phyloP scores from a whole-genome alignment of 129 eudicot species.

The Tanacetum coccineum region DNA sequence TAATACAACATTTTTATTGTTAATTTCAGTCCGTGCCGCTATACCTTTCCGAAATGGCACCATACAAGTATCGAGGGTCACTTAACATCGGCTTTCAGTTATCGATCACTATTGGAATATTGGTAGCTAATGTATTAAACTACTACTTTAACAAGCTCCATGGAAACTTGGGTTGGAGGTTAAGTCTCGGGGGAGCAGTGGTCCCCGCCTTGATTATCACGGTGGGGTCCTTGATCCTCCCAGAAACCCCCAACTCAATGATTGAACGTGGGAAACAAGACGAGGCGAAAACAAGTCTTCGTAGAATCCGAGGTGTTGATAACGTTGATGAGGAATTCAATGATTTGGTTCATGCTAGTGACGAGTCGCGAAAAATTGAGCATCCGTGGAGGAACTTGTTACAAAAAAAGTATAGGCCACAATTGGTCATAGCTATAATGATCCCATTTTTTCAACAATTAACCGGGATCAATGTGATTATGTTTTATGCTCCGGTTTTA shows the following conservation, averaged over 20 bases:
- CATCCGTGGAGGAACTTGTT: slow-evolving; percentile 77
- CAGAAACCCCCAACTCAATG: slow-evolving; percentile 91
- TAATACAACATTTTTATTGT: neutral
- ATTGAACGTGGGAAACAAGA: slow-evolving; percentile 66
- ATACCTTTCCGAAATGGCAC: slow-evolving; percentile 94
- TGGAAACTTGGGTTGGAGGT: slow-evolving; percentile 89
- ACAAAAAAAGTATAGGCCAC: slow-evolving; percentile 75
- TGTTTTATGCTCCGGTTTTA: slow-evolving; percentile 94
- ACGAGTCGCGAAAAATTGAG: slow-evolving; percentile 56
- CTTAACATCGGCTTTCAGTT: slow-evolving; percentile 81
- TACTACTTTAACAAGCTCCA: slow-evolving; percentile 62
- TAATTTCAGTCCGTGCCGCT: slow-evolving; percentile 74
- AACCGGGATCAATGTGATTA: slow-evolving; percentile 89
- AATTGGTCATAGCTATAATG: slow-evolving; percentile 73
- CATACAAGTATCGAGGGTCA: slow-evolving; percentile 86
- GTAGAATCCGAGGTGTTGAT: slow-evolving; percentile 60
- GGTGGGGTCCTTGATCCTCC: slow-evolving; percentile 60
- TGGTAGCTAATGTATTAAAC: slow-evolving; percentile 78
- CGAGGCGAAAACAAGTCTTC: slow-evolving; percentile 49
- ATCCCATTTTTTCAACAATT: slow-evolving; percentile 88
- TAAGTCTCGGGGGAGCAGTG: slow-evolving; percentile 85
- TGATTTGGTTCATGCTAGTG: slow-evolving; percentile 73
- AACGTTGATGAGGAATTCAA: slow-evolving; percentile 61
- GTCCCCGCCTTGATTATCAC: slow-evolving; percentile 82
- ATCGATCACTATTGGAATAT: slow-evolving; percentile 78